Conservation (phyloP, 2,329 filamentous ascomycete genomes). For the Cytospora piceicola region DNA sequence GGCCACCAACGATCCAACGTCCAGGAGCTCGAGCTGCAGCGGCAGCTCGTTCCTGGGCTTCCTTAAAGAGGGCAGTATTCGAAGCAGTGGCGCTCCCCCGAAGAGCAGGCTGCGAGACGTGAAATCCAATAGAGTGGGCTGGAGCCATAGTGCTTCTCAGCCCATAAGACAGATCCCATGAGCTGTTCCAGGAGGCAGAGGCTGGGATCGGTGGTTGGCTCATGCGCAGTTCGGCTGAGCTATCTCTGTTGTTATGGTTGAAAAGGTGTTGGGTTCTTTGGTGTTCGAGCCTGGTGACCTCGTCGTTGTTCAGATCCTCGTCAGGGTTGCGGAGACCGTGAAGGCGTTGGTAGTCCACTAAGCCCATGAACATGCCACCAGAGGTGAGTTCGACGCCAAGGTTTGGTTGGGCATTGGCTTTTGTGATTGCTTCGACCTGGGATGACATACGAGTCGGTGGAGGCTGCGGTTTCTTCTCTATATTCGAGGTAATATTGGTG, state of each 20-base stretch:
- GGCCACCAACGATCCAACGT: constrained; percentile 1
- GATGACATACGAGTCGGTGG: background rate
- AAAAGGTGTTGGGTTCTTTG: too few species aligned
- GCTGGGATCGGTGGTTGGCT: constrained; percentile 5
- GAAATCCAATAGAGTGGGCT: background rate
- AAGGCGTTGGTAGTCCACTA: constrained; percentile 19
- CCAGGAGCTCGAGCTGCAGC: background rate
- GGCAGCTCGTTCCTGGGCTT: constrained; percentile 15
- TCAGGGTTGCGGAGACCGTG: background rate
- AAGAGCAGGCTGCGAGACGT: constrained; percentile 1
- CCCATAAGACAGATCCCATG: background rate
- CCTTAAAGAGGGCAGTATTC: constrained; percentile 16
- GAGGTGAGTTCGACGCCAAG: background rate
- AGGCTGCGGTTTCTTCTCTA: background rate
- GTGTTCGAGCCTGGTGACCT: background rate
- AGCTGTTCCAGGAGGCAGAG: background rate
- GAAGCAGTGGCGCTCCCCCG: background rate
- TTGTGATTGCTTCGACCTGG: background rate
- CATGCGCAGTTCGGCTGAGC: background rate
- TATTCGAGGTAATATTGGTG: background rate
- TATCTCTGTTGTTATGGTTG: background rate
- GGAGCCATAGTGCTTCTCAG: background rate
- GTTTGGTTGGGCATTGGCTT: background rate
- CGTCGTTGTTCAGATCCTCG: background rate
- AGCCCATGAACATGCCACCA: constrained; percentile 5